Conservation (phyloP, 2,329 filamentous ascomycete species). For the Mariannaea sp. region DNA sequence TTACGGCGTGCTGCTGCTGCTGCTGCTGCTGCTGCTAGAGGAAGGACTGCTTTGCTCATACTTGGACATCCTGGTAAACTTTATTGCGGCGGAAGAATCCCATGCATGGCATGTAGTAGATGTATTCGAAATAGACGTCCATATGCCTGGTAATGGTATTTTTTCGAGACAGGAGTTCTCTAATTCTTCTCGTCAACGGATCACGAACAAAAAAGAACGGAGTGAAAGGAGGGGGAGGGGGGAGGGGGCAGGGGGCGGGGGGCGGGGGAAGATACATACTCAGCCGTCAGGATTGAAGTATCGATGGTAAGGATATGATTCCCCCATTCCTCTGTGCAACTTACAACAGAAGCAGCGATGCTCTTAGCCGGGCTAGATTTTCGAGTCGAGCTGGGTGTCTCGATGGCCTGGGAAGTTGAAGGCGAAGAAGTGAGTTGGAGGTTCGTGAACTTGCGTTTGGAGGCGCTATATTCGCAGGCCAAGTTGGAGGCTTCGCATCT, state of each 20-base stretch:
- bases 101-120: constrained; percentile 47
- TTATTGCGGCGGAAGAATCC: constrained; percentile 46
- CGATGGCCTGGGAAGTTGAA: constrained; percentile 14
- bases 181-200: too few relatives aligned
- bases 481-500: constrained; percentile 44
- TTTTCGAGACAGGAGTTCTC: constrained; percentile 42
- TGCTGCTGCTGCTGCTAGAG: too few relatives aligned
- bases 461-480: constrained; percentile 47
- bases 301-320: constrained; percentile 33
- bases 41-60: constrained; percentile 22
- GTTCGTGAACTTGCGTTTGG: constrained; percentile 46
- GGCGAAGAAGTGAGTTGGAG: constrained; percentile 32
- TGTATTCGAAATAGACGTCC: constrained; percentile 46
- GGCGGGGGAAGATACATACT: constrained; percentile 36
- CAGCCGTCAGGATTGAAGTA: constrained; percentile 31
- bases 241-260: too few relatives aligned
- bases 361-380: constrained; percentile 21
- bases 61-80: constrained; percentile 44
- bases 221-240: too few relatives aligned
- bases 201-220: too few relatives aligned
- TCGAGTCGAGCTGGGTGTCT: constrained; percentile 11
- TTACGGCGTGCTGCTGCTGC: too few relatives aligned
- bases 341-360: constrained; percentile 28
- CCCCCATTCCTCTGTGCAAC: constrained; percentile 7
- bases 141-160: constrained; percentile 45